Percentiles rank a stretch among this genome's conserved stretches.
phyloP scores from a whole-genome alignment of 176 grass and related monocot genomes.

The Ensete glaucum region DNA sequence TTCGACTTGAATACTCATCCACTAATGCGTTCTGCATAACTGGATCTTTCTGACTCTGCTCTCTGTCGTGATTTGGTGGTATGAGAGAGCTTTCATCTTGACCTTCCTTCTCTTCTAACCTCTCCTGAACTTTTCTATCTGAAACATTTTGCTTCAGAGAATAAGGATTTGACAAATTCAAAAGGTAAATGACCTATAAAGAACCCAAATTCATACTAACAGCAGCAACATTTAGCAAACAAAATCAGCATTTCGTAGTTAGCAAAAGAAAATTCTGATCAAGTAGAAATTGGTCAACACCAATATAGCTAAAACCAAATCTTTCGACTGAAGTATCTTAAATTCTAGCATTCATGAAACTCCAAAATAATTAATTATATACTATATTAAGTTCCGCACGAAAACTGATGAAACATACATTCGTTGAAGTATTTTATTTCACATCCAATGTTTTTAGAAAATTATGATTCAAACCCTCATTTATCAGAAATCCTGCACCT shows the following conservation, averaged over 20 bases:
- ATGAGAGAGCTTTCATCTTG: conserved; percentile 18
- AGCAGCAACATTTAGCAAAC: not conserved
- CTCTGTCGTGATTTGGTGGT: conserved; percentile 49
- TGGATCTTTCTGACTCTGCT: conserved; percentile 26
- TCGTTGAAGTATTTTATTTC: too few species aligned
- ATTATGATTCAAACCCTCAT: too few species aligned
- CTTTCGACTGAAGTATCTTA: not conserved
- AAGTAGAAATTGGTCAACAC: not conserved
- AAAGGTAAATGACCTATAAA: conserved; percentile 1
- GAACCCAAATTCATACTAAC: not conserved
- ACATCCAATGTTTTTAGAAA: too few species aligned
- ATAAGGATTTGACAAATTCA: not conserved
- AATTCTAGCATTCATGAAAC: not conserved
- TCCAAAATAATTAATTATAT: not conserved
- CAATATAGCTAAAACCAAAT: not conserved
- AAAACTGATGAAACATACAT: too few species aligned
- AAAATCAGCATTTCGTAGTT: not conserved
- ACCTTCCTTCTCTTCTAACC: conserved; percentile 35
- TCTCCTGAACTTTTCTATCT: conserved; percentile 38
- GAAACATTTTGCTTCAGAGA: conserved; percentile 30
- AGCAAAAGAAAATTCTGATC: not conserved
- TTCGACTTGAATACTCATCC: conserved; percentile 34
- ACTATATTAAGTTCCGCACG: too few species aligned
- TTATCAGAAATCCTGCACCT: too few species aligned
- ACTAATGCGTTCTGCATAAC: conserved; percentile 31